Percentiles rank a stretch among this genome's conserved stretches.
Evolutionary conservation across 352 stramenopile genomes (phyloP).

Genomic region (Hyphochytrium catenoides): DNA sequence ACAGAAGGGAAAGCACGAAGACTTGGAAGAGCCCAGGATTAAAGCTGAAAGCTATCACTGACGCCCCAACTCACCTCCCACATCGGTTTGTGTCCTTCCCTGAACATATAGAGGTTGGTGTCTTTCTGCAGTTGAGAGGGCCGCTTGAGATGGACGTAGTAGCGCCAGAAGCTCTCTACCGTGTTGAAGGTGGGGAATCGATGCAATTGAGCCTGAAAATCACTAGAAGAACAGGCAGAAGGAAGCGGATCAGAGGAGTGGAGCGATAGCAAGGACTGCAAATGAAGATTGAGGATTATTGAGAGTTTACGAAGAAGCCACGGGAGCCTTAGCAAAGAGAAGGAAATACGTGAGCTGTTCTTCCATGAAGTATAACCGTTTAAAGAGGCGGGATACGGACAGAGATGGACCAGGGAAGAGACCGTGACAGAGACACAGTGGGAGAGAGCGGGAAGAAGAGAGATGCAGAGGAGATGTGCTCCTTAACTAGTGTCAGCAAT

Average conservation of each 20-base stretch:
- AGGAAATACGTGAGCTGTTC: neutral
- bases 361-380: neutral
- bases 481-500: too few species aligned
- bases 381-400: neutral
- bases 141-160: conserved; percentile 81
- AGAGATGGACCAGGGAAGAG: too few species aligned
- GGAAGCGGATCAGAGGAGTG: conserved; percentile 7
- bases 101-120: conserved; percentile 78
- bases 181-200: conserved; percentile 69
- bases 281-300: neutral
- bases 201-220: conserved; percentile 48
- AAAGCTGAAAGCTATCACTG: neutral
- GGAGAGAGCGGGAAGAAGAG: too few species aligned
- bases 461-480: too few species aligned
- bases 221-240: conserved; percentile 11
- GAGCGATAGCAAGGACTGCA: neutral
- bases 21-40: too few species aligned
- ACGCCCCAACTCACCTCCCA: conserved; percentile 24
- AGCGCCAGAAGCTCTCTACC: conserved; percentile 78
- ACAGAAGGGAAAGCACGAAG: too few species aligned
- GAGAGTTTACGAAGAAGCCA: conserved; percentile 4
- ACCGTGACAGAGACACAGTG: too few species aligned
- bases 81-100: conserved; percentile 62
- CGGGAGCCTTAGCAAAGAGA: conserved; percentile 22
- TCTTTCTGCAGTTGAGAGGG: conserved; percentile 67